Base-by-base conservation (phyloP, 2,329 filamentous ascomycete genomes). In the Aureobasidium pullulans region DNA sequence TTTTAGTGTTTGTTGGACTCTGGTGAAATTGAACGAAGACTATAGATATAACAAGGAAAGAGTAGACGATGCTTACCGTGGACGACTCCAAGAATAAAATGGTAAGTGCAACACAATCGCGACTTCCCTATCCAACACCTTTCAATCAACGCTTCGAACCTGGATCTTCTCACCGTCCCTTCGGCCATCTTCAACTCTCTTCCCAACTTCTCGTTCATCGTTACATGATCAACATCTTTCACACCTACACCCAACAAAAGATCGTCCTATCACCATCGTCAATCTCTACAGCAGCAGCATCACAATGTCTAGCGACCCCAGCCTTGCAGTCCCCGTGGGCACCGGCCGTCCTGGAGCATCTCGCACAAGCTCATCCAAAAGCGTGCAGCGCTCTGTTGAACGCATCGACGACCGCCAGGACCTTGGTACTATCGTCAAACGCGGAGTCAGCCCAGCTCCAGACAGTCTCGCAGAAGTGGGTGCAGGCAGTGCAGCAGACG, bases 321-420 rank as follows among this genome's bases (percentile, higher is more conserved):
- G 13, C 13, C 59, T 56, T 40, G 50, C 57, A 39, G 32, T 59
- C 9, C 47, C 57, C 13, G 9, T 44, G 32, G 46, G 13, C 34
- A 37, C 57, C 11, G 10, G 13, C 40, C 52, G 52, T 56, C 52
- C 49, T 50, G 50, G 23, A 40, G 36, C 43, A 34, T 57, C 59
- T 61, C 59, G 59, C 52, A 43, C 59, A 37, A 43, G 23, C 52
- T 61, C 59, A 46, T 56, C 59, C 36, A 29, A 44, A 32, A 50
- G 43, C 39, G 16, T 57, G 34, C 59, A 57, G 39, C 46, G 50
- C 46, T 29, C 46, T 50, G 57, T 47, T 44, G 60, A 63, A 43
- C 49, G 53, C 49, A 57, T 63, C 50, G 56, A 63, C 11, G 56
- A 31, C 47, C 61, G 36, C 16, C 50, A 57, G 47, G 44, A 47